Percentiles rank a stretch among this genome's conserved stretches.
These are phyloP conservation scores for Pseudopithomyces maydicus DNA, from an alignment of 2,329 filamentous ascomycete genomes.

Conservation along the genomic window DNA sequence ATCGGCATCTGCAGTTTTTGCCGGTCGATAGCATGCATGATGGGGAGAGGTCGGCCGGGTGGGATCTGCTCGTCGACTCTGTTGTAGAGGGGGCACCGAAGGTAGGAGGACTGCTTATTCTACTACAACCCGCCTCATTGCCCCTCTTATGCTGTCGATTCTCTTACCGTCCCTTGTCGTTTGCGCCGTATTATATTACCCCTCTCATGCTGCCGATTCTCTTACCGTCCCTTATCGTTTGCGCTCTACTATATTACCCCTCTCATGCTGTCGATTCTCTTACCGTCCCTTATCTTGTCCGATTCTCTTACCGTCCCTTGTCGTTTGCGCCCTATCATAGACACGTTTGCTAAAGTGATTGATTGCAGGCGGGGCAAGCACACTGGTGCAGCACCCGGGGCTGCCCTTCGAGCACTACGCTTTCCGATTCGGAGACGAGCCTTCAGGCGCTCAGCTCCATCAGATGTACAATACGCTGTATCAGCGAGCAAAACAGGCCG, in stretches of 20 bases:
- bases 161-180: too few species aligned
- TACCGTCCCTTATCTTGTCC: too few species aligned
- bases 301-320: too few species aligned
- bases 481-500: slow-evolving; percentile 34
- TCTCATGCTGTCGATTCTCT: too few species aligned
- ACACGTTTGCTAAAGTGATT: not conserved
- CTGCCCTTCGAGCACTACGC: slow-evolving; percentile 60
- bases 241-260: too few species aligned
- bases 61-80: slow-evolving; percentile 56
- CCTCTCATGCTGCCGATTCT: too few species aligned
- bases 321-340: too few species aligned
- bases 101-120: not conserved
- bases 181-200: too few species aligned
- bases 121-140: too few species aligned
- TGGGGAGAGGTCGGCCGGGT: slow-evolving; percentile 42
- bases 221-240: too few species aligned
- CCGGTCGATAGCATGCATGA: slow-evolving; percentile 67
- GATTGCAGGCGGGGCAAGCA: not conserved
- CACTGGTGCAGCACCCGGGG: slow-evolving; percentile 22
- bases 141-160: too few species aligned
- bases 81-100: slow-evolving; percentile 28
- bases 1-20: slow-evolving; percentile 74
- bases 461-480: slow-evolving; percentile 43
- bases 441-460: slow-evolving; percentile 43
- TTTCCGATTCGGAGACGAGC: slow-evolving; percentile 46